Percentiles rank a stretch among this genome's conserved stretches.
These are phyloP conservation scores for Sporobolomyces phaffii DNA, from an alignment of 768 basidiomycete genomes.

Conservation along the genomic window DNA sequence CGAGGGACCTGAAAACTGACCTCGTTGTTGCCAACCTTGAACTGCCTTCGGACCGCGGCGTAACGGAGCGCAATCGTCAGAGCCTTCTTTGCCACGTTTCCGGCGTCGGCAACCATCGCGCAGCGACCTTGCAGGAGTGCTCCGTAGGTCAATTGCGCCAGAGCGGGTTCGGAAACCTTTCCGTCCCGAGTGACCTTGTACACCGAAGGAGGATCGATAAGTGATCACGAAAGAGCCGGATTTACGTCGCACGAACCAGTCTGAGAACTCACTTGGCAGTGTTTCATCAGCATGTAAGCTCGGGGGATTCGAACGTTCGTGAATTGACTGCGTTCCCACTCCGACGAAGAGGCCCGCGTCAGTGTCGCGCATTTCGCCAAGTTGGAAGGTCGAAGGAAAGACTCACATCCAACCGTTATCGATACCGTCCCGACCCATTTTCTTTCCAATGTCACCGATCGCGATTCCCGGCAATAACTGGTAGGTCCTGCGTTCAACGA, in stretches of 20 bases:
- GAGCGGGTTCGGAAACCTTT: conserved; percentile 48
- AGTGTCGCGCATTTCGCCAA: neutral
- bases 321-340: conserved; percentile 43
- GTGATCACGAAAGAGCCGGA: too few species aligned
- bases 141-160: conserved; percentile 51
- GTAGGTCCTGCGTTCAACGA: conserved; percentile 44
- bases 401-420: conserved; percentile 44
- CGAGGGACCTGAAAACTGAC: conserved; percentile 33
- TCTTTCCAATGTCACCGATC: conserved; percentile 51
- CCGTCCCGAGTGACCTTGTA: conserved; percentile 46
- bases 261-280: conserved; percentile 44
- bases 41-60: conserved; percentile 49
- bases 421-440: conserved; percentile 51
- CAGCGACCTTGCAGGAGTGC: conserved; percentile 48
- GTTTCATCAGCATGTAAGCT: conserved; percentile 51
- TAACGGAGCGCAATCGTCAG: conserved; percentile 51
- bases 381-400: too few species aligned
- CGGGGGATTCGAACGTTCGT: conserved; percentile 50
- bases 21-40: conserved; percentile 47
- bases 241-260: neutral
- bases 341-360: neutral
- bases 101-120: conserved; percentile 41
- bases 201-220: too few species aligned
- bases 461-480: conserved; percentile 48
- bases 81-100: conserved; percentile 50